Conservation (phyloP, 2,329 filamentous ascomycete genomes). For the Trichoderma simmonsii region DNA sequence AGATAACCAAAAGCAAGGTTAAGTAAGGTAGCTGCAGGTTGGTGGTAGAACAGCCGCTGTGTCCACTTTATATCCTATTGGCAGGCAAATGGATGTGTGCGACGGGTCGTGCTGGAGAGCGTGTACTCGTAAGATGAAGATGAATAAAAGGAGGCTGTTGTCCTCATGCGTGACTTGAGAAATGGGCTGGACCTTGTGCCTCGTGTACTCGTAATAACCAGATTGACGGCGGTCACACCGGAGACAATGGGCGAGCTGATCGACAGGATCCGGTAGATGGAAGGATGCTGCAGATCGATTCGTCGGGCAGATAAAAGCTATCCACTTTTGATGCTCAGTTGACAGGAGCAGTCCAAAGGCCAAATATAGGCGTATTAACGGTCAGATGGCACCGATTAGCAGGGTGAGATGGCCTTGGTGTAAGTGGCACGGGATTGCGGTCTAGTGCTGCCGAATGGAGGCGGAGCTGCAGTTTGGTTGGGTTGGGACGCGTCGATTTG, state of each 20-base stretch:
- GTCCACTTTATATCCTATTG: not conserved
- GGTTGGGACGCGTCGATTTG: not conserved
- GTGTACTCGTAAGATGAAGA: not conserved
- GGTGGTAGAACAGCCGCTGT: not conserved
- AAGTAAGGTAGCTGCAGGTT: not conserved
- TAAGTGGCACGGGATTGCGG: slow-evolving; percentile 20
- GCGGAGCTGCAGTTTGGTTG: slow-evolving; percentile 9
- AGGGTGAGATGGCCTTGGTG: slow-evolving; percentile 16
- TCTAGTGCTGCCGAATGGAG: slow-evolving; percentile 14
- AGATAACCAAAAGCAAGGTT: not conserved
- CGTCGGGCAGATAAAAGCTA: not conserved
- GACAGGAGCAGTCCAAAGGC: not conserved
- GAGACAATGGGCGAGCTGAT: slow-evolving; percentile 14
- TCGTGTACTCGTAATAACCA: not conserved
- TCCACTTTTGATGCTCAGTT: slow-evolving; percentile 11
- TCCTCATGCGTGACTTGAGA: slow-evolving; percentile 6
- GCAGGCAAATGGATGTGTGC: not conserved
- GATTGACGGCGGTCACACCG: slow-evolving; percentile 5
- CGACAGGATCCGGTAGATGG: slow-evolving; percentile 18
- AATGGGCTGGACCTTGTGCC: slow-evolving; percentile 2
- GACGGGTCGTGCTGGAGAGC: not conserved
- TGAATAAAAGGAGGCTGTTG: not conserved
- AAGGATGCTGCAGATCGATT: slow-evolving; percentile 16
- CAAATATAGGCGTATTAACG: slow-evolving; percentile 7
- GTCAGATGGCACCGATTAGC: slow-evolving; percentile 12